Percentiles rank a stretch among this genome's conserved stretches.
Evolutionary conservation across 1,284 basidiomycete genomes (phyloP).

Genomic region (Termitomyces sp.): DNA sequence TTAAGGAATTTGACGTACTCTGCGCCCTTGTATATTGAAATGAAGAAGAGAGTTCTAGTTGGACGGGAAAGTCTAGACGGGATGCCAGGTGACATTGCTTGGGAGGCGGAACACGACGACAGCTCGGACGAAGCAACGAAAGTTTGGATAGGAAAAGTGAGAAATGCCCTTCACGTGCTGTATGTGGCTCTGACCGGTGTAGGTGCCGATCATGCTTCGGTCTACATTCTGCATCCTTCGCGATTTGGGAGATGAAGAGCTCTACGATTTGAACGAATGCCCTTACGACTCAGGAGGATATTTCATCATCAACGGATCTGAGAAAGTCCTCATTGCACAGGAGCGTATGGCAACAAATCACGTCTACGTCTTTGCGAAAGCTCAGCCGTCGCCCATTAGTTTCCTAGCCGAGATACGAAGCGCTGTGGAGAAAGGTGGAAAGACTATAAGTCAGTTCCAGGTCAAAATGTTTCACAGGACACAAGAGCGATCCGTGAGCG

Average conservation of each 20-base stretch:
- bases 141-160: conserved; percentile 94
- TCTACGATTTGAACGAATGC: conserved; percentile 94
- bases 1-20: conserved; percentile 94
- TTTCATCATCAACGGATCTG: conserved; percentile 99
- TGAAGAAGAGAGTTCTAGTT: conserved; percentile 81
- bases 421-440: conserved; percentile 97
- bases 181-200: conserved; percentile 10
- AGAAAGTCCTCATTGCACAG: conserved; percentile 99
- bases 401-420: conserved; percentile 97
- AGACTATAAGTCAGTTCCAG: conserved; percentile 97
- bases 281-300: conserved; percentile 98
- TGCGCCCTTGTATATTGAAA: conserved; percentile 94
- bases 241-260: conserved; percentile 72
- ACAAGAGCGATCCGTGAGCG: conserved; percentile 78
- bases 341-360: conserved; percentile 99
- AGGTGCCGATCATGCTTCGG: conserved; percentile 98
- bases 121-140: conserved; percentile 67
- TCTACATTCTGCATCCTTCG: conserved; percentile 94
- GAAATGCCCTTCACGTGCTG: conserved; percentile 22
- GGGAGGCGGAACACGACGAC: conserved; percentile 75
- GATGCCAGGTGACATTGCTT: conserved; percentile 74
- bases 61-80: conserved; percentile 82
- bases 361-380: conserved; percentile 99
- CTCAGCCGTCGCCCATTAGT: conserved; percentile 92
- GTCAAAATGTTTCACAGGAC: conserved; percentile 94